Evolutionary conservation across 2,329 filamentous ascomycete genomes (phyloP), one percentile per base, ranked within the genome.

Genomic region (Didymella glomerata): DNA sequence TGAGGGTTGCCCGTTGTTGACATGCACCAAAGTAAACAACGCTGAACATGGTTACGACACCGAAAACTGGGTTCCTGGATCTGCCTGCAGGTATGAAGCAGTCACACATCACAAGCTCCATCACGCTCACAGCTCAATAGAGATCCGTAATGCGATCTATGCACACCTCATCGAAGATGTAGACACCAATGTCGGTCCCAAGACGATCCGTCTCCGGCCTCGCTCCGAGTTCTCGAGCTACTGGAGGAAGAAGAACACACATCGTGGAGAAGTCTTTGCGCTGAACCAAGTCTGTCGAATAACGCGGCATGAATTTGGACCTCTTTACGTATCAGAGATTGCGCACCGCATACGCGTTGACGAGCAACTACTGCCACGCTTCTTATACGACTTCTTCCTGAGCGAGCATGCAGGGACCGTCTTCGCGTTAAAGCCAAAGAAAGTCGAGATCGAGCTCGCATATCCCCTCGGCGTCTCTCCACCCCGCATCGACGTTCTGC

Each of bases 71-170:
- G 44, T 4, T 58, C 52, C 18, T 11, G 8, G 27, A 58, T 25
- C 38, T 58, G 2, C 48, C 55, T 18, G 48, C 55, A 16, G 55
- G 55, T 28, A 48, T 38, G 34, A 30, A 14, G 20, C 20, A 20
- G 14, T 24, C 18, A 3, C 16, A 42, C 20, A 14, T 42, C 20
- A 20, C 5, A 11, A 3, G n/a, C 20, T 24, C 16, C 27, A 7
- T 14, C 13, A 4, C 20, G 30, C 45, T 54, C 14, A 59, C 30
- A 13, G 8, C 13, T 8, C 2, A 14, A 30, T 27, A 59, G 56
- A 59, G 20, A 47, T 59, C 1, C 56, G 56, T 3, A 59, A 59
- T 10, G 38, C 45, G 16, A 59, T 59, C 18, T 54, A 59, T 16
- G 18, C 28, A 9, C n/a, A 40, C 11, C 40, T 59, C 1, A 59